These are phyloP conservation scores for Amanita molliuscula DNA, from an alignment of 768 basidiomycete genomes.

Conservation along the genomic window DNA sequence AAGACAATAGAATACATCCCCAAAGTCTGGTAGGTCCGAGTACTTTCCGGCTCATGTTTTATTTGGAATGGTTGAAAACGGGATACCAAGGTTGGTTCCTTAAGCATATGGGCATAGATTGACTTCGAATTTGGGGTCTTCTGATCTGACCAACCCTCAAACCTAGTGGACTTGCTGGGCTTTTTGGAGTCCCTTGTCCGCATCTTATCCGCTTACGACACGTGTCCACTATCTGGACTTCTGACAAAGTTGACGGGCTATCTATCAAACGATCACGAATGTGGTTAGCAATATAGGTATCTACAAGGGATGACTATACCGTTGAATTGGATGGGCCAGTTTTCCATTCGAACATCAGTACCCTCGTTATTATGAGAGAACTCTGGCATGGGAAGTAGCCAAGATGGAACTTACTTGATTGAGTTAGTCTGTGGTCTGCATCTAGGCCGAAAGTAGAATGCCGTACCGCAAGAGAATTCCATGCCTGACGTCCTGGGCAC, in stretches of 20 bases:
- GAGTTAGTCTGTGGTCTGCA: not conserved
- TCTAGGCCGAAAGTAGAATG: not conserved
- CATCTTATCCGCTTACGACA: conserved; percentile 1
- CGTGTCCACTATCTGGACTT: not conserved
- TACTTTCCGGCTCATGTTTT: not conserved
- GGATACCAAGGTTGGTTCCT: not conserved
- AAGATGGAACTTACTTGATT: not conserved
- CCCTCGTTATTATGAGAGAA: not conserved
- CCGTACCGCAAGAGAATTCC: not conserved
- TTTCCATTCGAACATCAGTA: not conserved
- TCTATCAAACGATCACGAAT: not conserved
- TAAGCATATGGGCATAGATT: not conserved
- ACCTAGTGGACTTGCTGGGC: not conserved
- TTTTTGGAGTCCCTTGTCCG: not conserved
- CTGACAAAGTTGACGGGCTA: not conserved
- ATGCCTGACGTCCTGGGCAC: not conserved
- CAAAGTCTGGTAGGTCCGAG: not conserved
- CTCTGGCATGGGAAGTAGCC: not conserved
- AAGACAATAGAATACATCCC: too few species aligned
- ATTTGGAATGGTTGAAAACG: not conserved
- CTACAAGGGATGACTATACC: not conserved
- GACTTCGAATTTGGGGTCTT: not conserved
- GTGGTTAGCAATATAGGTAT: not conserved
- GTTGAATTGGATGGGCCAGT: not conserved
- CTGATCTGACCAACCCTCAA: not conserved